Evolutionary conservation across 2,329 filamentous ascomycete species (phyloP).

Genomic region (Aspergillus pseudoglaucus): DNA sequence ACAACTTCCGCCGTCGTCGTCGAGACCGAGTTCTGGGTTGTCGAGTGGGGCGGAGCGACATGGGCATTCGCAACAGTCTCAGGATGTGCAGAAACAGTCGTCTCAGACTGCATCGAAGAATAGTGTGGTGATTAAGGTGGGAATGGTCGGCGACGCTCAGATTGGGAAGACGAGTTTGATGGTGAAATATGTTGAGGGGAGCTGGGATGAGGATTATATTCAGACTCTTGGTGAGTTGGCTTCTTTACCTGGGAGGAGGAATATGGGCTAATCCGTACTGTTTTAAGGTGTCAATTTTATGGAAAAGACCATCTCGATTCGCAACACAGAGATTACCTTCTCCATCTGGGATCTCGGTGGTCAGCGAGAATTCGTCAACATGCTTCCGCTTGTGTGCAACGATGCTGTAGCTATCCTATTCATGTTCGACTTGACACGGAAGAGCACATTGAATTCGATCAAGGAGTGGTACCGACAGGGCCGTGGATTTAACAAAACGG

Average conservation of each 20-base stretch:
- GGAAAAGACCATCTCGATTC: slow-evolving; percentile 99
- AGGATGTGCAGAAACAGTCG: slow-evolving; percentile 43
- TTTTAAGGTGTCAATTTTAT: slow-evolving; percentile 89
- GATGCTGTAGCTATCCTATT: slow-evolving; percentile 97
- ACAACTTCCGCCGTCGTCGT: slow-evolving; percentile 31
- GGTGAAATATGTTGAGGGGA: slow-evolving; percentile 99
- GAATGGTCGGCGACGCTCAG: slow-evolving; percentile 98
- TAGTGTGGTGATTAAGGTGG: slow-evolving; percentile 95
- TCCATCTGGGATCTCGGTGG: slow-evolving; percentile 98
- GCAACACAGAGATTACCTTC: slow-evolving; percentile 99
- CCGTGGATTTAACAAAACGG: slow-evolving; percentile 97
- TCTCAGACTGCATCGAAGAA: slow-evolving; percentile 38
- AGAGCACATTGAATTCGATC: slow-evolving; percentile 97
- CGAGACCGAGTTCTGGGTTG: slow-evolving; percentile 46
- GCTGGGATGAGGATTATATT: slow-evolving; percentile 99
- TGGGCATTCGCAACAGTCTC: slow-evolving; percentile 43
- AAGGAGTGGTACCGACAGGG: slow-evolving; percentile 99
- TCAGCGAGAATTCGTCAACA: slow-evolving; percentile 98
- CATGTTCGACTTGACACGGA: slow-evolving; percentile 98
- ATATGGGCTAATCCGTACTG: slow-evolving; percentile 93
- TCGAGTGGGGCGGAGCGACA: slow-evolving; percentile 41
- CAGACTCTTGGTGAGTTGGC: slow-evolving; percentile 71
- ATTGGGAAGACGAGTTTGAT: slow-evolving; percentile 98
- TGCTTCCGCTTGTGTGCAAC: slow-evolving; percentile 98
- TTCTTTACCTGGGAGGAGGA: slow-evolving; percentile 76